Conservation (phyloP, 2,329 filamentous ascomycete species). For the Nectriaceae sp. region DNA sequence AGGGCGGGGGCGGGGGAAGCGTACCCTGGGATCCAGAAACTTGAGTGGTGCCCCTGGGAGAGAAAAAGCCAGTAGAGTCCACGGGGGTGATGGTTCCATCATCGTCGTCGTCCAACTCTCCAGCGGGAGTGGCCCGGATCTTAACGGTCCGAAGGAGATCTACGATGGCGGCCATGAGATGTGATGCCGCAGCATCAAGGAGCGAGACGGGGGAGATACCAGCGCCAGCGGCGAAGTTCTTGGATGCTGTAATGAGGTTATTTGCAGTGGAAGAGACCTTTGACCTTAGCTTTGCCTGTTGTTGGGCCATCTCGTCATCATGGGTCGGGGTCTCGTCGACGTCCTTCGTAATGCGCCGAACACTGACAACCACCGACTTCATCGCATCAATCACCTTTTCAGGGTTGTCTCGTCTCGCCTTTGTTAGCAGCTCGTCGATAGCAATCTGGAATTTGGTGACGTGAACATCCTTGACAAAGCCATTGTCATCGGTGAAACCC, state of each 20-base stretch:
- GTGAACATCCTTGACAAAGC: conserved; percentile 86
- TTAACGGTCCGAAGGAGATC: conserved; percentile 84
- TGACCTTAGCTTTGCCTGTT: conserved; percentile 71
- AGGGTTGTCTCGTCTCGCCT: conserved; percentile 72
- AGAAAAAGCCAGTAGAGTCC: conserved; percentile 71
- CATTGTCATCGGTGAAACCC: conserved; percentile 69
- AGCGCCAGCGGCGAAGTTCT: conserved; percentile 81
- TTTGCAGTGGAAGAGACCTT: conserved; percentile 92
- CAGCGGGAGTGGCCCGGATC: conserved; percentile 73
- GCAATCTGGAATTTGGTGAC: conserved; percentile 94
- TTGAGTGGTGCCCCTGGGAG: conserved; percentile 49
- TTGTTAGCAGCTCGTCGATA: conserved; percentile 85
- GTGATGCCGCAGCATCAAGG: conserved; percentile 88
- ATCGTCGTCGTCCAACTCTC: conserved; percentile 78
- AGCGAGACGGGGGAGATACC: conserved; percentile 92
- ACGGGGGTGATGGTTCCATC: conserved; percentile 66
- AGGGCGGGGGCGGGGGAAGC: conserved; percentile 54
- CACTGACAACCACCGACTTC: conserved; percentile 80
- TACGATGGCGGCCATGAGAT: conserved; percentile 82
- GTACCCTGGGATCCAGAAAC: conserved; percentile 37
- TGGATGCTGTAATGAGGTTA: conserved; percentile 90
- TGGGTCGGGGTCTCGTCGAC: conserved; percentile 61
- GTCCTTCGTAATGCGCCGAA: conserved; percentile 83
- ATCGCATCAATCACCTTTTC: conserved; percentile 79
- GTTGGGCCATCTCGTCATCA: conserved; percentile 55